Evolutionary conservation across 2,329 filamentous ascomycete genomes (phyloP), one percentile per base, ranked within the genome.

Genomic region (Mycosphaerella sp.): DNA sequence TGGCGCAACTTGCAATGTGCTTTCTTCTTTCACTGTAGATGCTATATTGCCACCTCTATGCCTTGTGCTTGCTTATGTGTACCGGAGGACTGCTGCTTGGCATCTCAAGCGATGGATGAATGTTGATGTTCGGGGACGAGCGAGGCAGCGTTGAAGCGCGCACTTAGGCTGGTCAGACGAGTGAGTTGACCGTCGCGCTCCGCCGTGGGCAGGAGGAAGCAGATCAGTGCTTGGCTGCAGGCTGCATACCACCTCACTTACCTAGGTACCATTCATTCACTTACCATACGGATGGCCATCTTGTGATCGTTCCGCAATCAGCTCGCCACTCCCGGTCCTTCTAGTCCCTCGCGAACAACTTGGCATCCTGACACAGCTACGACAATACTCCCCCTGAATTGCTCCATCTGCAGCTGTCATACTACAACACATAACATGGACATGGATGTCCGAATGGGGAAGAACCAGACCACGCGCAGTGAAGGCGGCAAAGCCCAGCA

Each of bases 361-460:
- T 25, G 21, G 2, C 21, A 25, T 6, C 21, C 21, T 25, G 21
- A 25, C 21, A 25, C 6, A 6, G 6, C 3, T 25, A 25, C 3
- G 21, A 25, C 21, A 25, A 25, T 25, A 25, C 21, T 1, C 6
- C 21, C 21, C 21, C 21, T 25, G 21, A 25, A 25, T 5, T 25
- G 21, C 4, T 25, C 21, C 21, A 1, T 25, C 21, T 25, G 3
- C 21, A 25, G 21, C 21, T 25, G 4, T 34, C 2, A 6, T 34
- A 12, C 6, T 34, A 34, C 10, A 34, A 34, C 30, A 12, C 30
- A 1, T 13, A n/a, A 34, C 21, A 69, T 66, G 65, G 59, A 66
- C 21, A 57, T 70, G 16, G 59, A 68, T 50, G 59, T 63, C 21
- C 65, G 68, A 47, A 60, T 67, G 57, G 54, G 57, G 9, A 61